Conservation (phyloP, 2,329 filamentous ascomycete genomes). For the Ophiostoma triangulosporum region DNA sequence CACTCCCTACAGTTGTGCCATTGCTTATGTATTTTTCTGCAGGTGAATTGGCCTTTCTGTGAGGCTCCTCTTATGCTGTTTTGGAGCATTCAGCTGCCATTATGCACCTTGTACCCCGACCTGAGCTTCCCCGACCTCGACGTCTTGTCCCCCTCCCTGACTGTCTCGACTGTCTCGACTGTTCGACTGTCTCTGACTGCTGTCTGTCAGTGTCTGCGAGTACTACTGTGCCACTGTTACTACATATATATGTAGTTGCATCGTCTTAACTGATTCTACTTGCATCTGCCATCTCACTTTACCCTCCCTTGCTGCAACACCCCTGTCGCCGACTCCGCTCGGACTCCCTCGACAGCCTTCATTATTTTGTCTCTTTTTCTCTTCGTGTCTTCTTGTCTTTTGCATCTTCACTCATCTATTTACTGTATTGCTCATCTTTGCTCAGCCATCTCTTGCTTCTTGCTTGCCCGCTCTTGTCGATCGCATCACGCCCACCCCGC, state of each 20-base stretch:
- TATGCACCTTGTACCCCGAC: neutral
- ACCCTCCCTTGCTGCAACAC: neutral
- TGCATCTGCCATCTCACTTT: neutral
- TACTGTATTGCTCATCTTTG: neutral
- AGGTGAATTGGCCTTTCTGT: no score
- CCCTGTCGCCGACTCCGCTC: neutral
- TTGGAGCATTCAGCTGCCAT: no score
- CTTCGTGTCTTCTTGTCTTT: neutral
- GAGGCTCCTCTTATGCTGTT: no score
- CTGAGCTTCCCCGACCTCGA: neutral
- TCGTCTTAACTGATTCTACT: neutral
- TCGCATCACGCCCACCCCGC: neutral
- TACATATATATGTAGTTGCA: neutral
- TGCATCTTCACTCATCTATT: no score
- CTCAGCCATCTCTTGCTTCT: neutral
- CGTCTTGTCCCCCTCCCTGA: neutral
- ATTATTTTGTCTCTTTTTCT: neutral
- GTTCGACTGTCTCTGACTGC: neutral
- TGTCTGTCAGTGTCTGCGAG: neutral
- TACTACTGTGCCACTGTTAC: no score
- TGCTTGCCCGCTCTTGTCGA: neutral
- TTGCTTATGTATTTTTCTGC: no score
- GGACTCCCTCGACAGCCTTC: neutral
- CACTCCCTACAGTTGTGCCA: no score
- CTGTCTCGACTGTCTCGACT: no score